Percentiles rank a stretch among this genome's conserved stretches.
Evolutionary conservation across 2,329 filamentous ascomycete genomes (phyloP).

Genomic region (Penicillium fuscoglaucum): DNA sequence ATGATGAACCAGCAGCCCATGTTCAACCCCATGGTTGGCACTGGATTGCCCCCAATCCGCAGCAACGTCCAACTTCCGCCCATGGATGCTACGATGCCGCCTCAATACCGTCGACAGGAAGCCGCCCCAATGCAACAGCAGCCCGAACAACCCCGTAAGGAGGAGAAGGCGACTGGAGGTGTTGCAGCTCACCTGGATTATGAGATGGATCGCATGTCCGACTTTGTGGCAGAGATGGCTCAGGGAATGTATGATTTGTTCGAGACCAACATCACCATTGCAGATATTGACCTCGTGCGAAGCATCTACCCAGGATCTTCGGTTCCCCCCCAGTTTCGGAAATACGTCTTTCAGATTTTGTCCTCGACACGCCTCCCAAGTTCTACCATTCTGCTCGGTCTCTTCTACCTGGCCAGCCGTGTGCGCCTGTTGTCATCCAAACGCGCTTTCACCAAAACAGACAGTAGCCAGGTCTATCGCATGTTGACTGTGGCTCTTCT

Average conservation of each 20-base stretch:
- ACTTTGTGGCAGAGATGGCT: conserved; percentile 90
- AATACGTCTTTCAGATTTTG: conserved; percentile 88
- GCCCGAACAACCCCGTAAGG: conserved; percentile 49
- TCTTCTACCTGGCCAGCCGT: conserved; percentile 84
- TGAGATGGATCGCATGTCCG: conserved; percentile 93
- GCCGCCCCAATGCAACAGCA: conserved; percentile 35
- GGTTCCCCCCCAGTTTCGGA: conserved; percentile 75
- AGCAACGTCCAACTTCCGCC: conserved; percentile 42
- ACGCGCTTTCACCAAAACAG: conserved; percentile 53
- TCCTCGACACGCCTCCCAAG: conserved; percentile 87
- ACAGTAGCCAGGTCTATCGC: conserved; percentile 75
- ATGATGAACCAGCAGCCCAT: conserved; percentile 36
- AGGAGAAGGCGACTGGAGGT: conserved; percentile 72
- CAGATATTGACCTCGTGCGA: conserved; percentile 64
- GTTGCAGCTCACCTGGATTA: conserved; percentile 95
- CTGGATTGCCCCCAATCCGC: conserved; percentile 43
- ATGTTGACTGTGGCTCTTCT: conserved; percentile 82
- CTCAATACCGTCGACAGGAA: conserved; percentile 46
- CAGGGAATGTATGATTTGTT: conserved; percentile 67
- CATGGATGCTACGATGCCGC: conserved; percentile 44
- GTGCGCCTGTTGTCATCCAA: conserved; percentile 70
- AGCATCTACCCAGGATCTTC: conserved; percentile 63
- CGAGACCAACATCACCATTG: conserved; percentile 55
- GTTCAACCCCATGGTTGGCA: conserved; percentile 36
- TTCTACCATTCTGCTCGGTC: conserved; percentile 84